phyloP scores from a whole-genome alignment of 805 yeast species.

The Sugiyamaella floridensis region DNA sequence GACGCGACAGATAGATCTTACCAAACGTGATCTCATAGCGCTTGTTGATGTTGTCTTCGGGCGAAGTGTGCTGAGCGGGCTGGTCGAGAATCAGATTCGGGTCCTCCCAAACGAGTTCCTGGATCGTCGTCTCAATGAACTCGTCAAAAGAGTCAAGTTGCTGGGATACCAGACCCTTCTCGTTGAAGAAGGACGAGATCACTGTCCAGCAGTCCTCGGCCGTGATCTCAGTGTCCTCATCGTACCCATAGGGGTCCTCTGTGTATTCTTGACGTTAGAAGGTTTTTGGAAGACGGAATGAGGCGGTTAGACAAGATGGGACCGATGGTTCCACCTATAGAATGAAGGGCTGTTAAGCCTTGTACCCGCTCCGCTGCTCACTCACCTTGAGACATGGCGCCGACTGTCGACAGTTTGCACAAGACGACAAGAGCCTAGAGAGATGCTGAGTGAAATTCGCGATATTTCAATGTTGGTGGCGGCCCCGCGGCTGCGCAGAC shows the following conservation, averaged over 20 bases:
- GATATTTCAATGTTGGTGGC: background rate
- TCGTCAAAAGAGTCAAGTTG: conserved; percentile 98
- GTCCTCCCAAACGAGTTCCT: conserved; percentile 94
- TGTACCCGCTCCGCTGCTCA: background rate
- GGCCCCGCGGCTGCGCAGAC: background rate
- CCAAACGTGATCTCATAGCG: conserved; percentile 97
- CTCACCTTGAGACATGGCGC: background rate
- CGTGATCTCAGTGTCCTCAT: conserved; percentile 68
- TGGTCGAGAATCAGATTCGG: conserved; percentile 90
- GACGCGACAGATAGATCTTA: conserved; percentile 90
- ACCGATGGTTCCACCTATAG: too few species aligned
- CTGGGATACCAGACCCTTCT: conserved; percentile 94
- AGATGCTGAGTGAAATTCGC: background rate
- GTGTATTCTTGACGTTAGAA: conserved; percentile 10
- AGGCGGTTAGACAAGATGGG: background rate
- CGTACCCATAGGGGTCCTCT: conserved; percentile 63
- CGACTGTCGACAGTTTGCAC: background rate
- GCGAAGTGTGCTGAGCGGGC: conserved; percentile 95
- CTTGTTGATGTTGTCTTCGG: conserved; percentile 80
- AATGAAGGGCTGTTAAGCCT: background rate
- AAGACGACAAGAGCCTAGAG: background rate
- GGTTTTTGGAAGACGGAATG: background rate
- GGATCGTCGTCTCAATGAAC: conserved; percentile 92
- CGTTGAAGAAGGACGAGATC: conserved; percentile 90
- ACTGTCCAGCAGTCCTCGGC: conserved; percentile 99